Percentiles rank a stretch among this genome's conserved stretches.
phyloP scores from a whole-genome alignment of 495 filamentous ascomycete species.

The Astrocystis sublimbata region DNA sequence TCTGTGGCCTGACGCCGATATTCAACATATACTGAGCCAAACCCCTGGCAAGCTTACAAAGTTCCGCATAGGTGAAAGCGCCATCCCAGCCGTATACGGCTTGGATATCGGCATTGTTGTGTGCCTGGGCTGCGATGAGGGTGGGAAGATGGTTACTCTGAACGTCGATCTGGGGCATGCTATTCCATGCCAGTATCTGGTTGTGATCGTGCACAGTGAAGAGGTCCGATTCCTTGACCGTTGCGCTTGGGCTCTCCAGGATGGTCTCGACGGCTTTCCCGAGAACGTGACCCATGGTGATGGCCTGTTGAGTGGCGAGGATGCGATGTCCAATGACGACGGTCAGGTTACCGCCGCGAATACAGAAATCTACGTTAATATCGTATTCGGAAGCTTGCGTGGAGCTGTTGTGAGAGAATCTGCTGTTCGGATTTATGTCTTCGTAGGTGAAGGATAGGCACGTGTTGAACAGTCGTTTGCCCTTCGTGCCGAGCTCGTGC shows the following conservation, averaged over 20 bases:
- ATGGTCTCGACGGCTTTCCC: constrained; percentile 46
- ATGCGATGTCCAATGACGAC: constrained; percentile 48
- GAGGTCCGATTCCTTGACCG: constrained; percentile 42
- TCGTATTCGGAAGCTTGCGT: constrained; percentile 49
- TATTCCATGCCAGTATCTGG: constrained; percentile 43
- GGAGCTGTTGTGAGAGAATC: constrained; percentile 38
- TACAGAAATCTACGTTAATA: constrained; percentile 42
- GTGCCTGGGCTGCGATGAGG: constrained; percentile 37
- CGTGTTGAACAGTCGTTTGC: constrained; percentile 47
- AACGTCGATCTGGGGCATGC: constrained; percentile 37
- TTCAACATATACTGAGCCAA: constrained; percentile 46
- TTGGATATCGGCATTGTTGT: constrained; percentile 38
- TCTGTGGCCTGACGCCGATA: constrained; percentile 42
- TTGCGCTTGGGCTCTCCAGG: constrained; percentile 35
- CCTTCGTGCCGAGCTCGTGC: constrained; percentile 45
- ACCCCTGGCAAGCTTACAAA: constrained; percentile 40
- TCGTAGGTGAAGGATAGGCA: constrained; percentile 49
- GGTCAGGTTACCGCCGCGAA: constrained; percentile 37
- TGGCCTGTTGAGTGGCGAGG: constrained; percentile 43
- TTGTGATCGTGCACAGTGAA: constrained; percentile 47
- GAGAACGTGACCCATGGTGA: constrained; percentile 43
- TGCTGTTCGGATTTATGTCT: constrained; percentile 17
- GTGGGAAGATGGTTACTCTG: constrained; percentile 36
- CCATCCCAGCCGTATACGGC: constrained; percentile 51
- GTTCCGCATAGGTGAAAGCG: constrained; percentile 40